Evolutionary conservation across 371 early-diverging fungal genomes (phyloP).

Genomic region (Chytridium lagenaria): DNA sequence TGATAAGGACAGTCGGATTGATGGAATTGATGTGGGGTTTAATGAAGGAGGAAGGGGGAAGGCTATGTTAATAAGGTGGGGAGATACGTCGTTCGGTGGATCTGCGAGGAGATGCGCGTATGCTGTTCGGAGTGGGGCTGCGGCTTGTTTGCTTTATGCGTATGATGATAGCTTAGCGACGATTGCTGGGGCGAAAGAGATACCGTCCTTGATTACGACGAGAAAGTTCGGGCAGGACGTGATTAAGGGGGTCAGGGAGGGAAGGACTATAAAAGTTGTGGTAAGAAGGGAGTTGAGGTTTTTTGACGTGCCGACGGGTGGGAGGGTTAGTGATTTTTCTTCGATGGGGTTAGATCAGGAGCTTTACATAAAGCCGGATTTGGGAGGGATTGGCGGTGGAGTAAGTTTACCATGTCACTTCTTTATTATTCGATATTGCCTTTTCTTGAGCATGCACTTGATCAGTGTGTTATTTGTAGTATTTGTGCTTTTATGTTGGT

Average conservation of each 20-base stretch:
- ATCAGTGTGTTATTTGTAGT: no score
- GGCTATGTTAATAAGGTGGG: neutral
- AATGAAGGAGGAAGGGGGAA: neutral
- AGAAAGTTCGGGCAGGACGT: constrained; percentile 14
- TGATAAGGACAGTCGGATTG: neutral
- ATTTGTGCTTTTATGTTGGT: no score
- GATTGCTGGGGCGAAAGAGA: neutral
- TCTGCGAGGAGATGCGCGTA: neutral
- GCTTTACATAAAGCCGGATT: constrained; percentile 31
- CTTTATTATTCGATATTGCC: no score
- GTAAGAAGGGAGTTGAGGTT: neutral
- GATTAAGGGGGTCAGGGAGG: constrained; percentile 50
- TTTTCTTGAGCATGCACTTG: no score
- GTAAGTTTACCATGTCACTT: no score
- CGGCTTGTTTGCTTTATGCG: neutral
- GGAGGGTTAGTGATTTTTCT: constrained; percentile 54
- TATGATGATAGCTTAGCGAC: constrained; percentile 38
- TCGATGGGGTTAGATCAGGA: constrained; percentile 24
- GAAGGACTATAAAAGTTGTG: neutral
- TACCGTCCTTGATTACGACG: constrained; percentile 22
- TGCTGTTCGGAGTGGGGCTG: neutral
- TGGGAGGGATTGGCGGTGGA: constrained; percentile 39
- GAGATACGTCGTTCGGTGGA: neutral
- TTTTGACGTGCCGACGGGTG: constrained; percentile 28
- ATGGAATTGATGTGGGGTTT: neutral